phyloP scores from a whole-genome alignment of 805 yeast genomes.

The Suhomyces sp. region DNA sequence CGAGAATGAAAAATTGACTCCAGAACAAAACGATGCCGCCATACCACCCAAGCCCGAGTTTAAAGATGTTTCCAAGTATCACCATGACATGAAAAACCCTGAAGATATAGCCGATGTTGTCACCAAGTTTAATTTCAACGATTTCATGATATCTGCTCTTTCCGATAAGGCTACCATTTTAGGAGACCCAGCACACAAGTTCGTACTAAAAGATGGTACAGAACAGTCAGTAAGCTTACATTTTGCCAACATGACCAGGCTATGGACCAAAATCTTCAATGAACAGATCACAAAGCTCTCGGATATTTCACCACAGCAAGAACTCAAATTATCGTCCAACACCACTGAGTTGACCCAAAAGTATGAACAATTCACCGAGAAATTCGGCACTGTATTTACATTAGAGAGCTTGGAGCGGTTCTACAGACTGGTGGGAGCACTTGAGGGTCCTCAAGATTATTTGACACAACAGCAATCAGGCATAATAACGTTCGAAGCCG shows the following conservation, averaged over 20 bases:
- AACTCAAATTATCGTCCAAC: neutral
- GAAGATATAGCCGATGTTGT: constrained; percentile 32
- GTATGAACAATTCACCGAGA: neutral
- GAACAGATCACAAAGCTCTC: constrained; percentile 15
- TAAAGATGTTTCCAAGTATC: constrained; percentile 12
- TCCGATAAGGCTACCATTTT: constrained; percentile 25
- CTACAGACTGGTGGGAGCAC: constrained; percentile 2
- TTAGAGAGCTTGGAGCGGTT: constrained; percentile 3
- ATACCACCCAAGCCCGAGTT: constrained; percentile 30
- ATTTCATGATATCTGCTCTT: constrained; percentile 28
- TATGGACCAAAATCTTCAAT: constrained; percentile 31
- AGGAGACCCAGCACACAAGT: constrained; percentile 23
- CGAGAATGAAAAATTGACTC: constrained; percentile 26
- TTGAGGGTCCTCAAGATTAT: neutral
- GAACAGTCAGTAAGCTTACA: constrained; percentile 19
- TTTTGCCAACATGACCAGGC: constrained; percentile 24
- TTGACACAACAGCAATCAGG: neutral
- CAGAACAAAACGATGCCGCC: constrained; percentile 30
- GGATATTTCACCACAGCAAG: constrained; percentile 4
- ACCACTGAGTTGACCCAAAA: neutral
- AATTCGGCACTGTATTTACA: neutral
- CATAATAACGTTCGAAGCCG: neutral
- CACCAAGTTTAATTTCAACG: constrained; percentile 26
- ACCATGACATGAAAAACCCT: constrained; percentile 32
- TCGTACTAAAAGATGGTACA: constrained; percentile 16